Percentiles rank a stretch among this genome's conserved stretches.
Evolutionary conservation across 1,284 basidiomycete genomes (phyloP).

Genomic region (Puccinia hordei): DNA sequence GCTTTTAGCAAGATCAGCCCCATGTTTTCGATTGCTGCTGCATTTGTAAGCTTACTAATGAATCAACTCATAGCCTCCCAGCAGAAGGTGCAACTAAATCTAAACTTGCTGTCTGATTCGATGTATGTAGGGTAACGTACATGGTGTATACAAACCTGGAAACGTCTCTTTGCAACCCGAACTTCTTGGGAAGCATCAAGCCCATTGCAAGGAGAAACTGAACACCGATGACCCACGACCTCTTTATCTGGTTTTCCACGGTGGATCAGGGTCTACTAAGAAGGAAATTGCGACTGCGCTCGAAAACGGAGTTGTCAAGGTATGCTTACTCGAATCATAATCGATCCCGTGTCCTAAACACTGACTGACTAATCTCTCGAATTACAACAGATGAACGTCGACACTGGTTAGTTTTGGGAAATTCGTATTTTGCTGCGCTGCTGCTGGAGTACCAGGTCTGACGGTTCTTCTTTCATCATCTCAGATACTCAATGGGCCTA

Average conservation of each 20-base stretch:
- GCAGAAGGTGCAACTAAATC: neutral
- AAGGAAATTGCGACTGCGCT: slow-evolving; percentile 95
- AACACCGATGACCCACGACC: slow-evolving; percentile 72
- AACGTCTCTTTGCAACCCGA: slow-evolving; percentile 91
- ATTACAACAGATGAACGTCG: slow-evolving; percentile 49
- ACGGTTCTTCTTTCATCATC: neutral
- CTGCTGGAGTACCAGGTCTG: neutral
- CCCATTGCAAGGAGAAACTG: slow-evolving; percentile 72
- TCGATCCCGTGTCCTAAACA: neutral
- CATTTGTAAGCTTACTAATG: slow-evolving; percentile 64
- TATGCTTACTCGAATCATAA: slow-evolving; percentile 74
- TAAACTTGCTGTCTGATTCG: neutral
- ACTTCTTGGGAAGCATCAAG: slow-evolving; percentile 89
- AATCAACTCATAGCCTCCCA: too few relatives aligned
- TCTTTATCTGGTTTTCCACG: slow-evolving; percentile 99
- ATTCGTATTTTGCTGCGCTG: neutral
- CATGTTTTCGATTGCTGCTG: slow-evolving; percentile 95
- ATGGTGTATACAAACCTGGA: slow-evolving; percentile 90
- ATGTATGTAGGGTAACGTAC: slow-evolving; percentile 72
- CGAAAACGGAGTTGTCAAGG: slow-evolving; percentile 89
- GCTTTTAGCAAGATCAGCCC: slow-evolving; percentile 82
- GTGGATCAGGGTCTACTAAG: slow-evolving; percentile 95
- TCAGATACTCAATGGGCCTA: slow-evolving; percentile 88
- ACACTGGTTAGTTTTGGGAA: slow-evolving; percentile 44
- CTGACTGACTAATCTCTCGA: slow-evolving; percentile 2